Evolutionary conservation across 2,329 filamentous ascomycete species (phyloP), one percentile per base, ranked within the genome.

Genomic region (Colletotrichum orchidophilum): DNA sequence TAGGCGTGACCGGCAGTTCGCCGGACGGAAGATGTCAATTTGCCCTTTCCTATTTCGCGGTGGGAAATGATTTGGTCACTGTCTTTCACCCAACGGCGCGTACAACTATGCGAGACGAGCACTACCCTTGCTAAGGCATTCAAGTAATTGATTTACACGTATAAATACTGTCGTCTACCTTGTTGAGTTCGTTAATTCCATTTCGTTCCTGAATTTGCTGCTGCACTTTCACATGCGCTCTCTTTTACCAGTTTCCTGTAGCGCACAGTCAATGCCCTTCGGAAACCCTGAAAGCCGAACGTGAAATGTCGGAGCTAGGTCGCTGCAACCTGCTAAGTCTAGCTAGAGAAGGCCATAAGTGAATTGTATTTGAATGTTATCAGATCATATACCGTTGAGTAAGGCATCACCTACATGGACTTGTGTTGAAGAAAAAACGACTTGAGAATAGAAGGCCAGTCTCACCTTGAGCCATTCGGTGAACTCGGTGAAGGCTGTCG

Each of bases 401-500:
- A 8, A 46, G 21, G 39, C 39, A n/a, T 46, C 39, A 46, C 18
- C 39, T 9, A 46, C 18, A 9, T 9, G 7, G n/a, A n/a, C n/a
- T 3, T 21, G 29, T 3, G 15, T 59, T 26, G 21, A 12, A 46
- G 39, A 46, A n/a, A 46, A 46, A 18, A 21, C 57, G 18, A 49
- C 6, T 46, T 5, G 39, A 60, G 35, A 7, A 29, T 21, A 24
- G n/a, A 33, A 33, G n/a, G 27, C 42, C n/a, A 11, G 9, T 29
- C 65, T 67, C 65, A 63, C 58, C 65, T 49, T 26, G 18, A 21
- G 13, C 9, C 2, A 1, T 5, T 62, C 64, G 69, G 33, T 71
- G 59, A 33, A 13, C 18, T 42, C 52, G 63, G 68, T 70, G 63
- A 50, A 31, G 21, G 4, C 21, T 21, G 7, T 21, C 57, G 67